phyloP scores from a whole-genome alignment of 352 stramenopile genomes.

The Globisporangium orthogonon region DNA sequence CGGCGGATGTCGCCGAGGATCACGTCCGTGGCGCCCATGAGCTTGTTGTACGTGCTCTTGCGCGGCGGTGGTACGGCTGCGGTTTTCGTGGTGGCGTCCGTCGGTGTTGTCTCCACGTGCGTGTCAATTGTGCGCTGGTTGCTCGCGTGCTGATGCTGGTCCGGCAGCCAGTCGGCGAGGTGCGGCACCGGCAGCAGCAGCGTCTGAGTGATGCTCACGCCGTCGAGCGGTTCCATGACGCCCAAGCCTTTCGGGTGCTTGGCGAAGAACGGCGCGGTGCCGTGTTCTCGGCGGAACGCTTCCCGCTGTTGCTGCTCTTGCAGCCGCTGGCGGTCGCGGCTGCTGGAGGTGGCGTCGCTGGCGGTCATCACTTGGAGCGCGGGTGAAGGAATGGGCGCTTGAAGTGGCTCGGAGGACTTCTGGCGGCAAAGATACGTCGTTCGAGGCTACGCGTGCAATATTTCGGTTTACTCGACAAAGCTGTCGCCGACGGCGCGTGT shows the following conservation, averaged over 20 bases:
- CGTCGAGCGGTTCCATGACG: conserved; percentile 67
- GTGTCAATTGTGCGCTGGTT: conserved; percentile 47
- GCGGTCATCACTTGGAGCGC: background rate
- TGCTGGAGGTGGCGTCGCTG: background rate
- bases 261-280: conserved; percentile 48
- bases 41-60: conserved; percentile 84
- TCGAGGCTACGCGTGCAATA: no score
- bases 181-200: conserved; percentile 72
- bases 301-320: background rate
- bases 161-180: conserved; percentile 59
- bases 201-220: conserved; percentile 51
- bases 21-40: conserved; percentile 77
- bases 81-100: conserved; percentile 49
- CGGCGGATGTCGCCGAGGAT: conserved; percentile 24
- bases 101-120: conserved; percentile 23
- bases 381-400: background rate
- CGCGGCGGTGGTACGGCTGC: conserved; percentile 25
- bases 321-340: no score
- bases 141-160: conserved; percentile 36
- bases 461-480: no score
- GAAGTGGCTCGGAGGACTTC: background rate
- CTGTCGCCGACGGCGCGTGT: no score
- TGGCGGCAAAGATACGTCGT: no score
- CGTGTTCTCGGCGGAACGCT: background rate
- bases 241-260: conserved; percentile 82